Evolutionary conservation across 179 eudicot species (phyloP).

Genomic region (Pouteria campechiana): DNA sequence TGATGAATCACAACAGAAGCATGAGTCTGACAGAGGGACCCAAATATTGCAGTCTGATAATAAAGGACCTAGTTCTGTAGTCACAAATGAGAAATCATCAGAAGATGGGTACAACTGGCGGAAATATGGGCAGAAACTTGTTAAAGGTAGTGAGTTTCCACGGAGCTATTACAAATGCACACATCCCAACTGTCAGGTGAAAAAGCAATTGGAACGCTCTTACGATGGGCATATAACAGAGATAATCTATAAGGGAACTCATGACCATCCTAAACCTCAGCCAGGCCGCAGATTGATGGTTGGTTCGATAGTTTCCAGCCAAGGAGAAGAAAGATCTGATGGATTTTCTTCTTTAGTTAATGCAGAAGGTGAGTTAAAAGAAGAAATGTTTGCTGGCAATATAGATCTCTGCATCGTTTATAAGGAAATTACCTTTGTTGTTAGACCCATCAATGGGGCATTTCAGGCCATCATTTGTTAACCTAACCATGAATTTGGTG

Average conservation of each 20-base stretch:
- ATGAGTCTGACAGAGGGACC: slow-evolving; percentile 19
- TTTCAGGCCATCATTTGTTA: no score
- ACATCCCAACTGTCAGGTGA: slow-evolving; percentile 85
- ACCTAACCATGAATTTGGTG: no score
- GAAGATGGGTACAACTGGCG: slow-evolving; percentile 97
- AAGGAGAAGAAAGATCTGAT: slow-evolving; percentile 59
- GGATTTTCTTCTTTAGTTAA: slow-evolving; percentile 23
- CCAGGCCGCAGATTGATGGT: slow-evolving; percentile 69
- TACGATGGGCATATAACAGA: slow-evolving; percentile 81
- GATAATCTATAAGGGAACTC: slow-evolving; percentile 87
- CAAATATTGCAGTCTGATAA: slow-evolving; percentile 42
- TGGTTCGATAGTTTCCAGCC: slow-evolving; percentile 61
- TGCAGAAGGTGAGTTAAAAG: slow-evolving; percentile 56
- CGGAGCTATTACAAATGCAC: slow-evolving; percentile 95
- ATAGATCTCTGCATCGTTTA: no score
- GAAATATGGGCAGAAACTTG: slow-evolving; percentile 92
- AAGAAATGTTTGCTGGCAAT: no score
- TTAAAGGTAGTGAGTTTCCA: slow-evolving; percentile 86
- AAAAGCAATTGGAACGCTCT: slow-evolving; percentile 87
- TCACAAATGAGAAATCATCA: slow-evolving; percentile 43
- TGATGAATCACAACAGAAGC: slow-evolving; percentile 28
- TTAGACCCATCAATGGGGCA: no score
- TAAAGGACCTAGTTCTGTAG: slow-evolving; percentile 32
- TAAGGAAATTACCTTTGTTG: no score
- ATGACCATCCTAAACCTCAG: slow-evolving; percentile 97